Evolutionary conservation across 1,284 basidiomycete genomes (phyloP).

Genomic region (Fomes fomentarius): DNA sequence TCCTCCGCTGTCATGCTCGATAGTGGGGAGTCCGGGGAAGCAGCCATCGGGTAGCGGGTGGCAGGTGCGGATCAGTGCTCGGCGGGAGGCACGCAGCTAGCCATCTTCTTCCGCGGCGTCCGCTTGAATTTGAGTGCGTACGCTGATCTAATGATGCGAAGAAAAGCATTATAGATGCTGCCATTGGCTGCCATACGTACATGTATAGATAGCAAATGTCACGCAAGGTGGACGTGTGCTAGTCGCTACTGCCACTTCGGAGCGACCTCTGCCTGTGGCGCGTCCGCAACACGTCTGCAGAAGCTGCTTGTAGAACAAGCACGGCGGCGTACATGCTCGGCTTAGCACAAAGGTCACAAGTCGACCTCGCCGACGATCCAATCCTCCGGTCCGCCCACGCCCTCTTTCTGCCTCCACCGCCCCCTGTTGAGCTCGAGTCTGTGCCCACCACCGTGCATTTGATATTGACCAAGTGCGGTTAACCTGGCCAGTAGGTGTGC

Average conservation of each 20-base stretch:
- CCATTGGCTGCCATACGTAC: not conserved
- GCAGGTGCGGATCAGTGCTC: not conserved
- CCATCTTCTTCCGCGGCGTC: not conserved
- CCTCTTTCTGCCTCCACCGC: too few species aligned
- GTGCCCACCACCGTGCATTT: too few species aligned
- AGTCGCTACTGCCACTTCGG: not conserved
- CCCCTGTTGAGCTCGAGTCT: too few species aligned
- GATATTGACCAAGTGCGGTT: too few species aligned
- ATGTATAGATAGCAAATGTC: not conserved
- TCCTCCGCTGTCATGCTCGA: too few species aligned
- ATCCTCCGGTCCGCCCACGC: not conserved
- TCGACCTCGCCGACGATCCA: not conserved
- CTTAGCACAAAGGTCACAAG: not conserved
- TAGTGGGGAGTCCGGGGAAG: too few species aligned
- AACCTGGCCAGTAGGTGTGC: too few species aligned
- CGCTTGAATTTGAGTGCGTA: not conserved
- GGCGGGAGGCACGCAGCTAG: not conserved
- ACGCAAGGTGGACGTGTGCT: not conserved
- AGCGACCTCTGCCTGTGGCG: not conserved
- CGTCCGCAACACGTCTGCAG: not conserved
- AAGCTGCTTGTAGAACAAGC: not conserved
- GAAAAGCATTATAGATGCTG: not conserved
- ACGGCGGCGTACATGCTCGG: not conserved
- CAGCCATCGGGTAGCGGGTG: not conserved
- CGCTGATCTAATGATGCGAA: not conserved